phyloP scores from a whole-genome alignment of 306 rosid species.

The Cucumis hystrix region DNA sequence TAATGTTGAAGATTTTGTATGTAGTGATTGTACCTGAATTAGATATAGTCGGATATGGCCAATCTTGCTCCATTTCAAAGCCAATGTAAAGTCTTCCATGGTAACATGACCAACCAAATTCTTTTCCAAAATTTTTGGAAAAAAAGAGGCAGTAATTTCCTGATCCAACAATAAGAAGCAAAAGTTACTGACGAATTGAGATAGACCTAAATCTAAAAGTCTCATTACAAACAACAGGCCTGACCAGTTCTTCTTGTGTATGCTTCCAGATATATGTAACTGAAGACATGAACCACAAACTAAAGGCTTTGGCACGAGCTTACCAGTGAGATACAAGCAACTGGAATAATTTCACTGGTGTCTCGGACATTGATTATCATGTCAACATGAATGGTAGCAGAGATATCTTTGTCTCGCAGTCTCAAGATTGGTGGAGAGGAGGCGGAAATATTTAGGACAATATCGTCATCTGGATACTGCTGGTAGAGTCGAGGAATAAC shows the following conservation, averaged over 20 bases:
- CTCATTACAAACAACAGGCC: not conserved
- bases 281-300: not conserved
- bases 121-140: constrained; percentile 35
- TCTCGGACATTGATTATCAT: constrained; percentile 44
- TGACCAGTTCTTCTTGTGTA: not conserved
- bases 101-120: constrained; percentile 33
- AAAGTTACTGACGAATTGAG: not conserved
- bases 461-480: constrained; percentile 59
- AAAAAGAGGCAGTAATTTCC: constrained; percentile 52
- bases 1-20: not conserved
- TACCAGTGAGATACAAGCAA: constrained; percentile 74
- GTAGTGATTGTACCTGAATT: constrained; percentile 36
- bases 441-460: constrained; percentile 40
- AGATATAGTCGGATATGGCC: constrained; percentile 47
- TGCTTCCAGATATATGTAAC: not conserved
- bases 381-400: constrained; percentile 27
- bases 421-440: constrained; percentile 53
- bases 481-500: constrained; percentile 66
- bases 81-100: constrained; percentile 30
- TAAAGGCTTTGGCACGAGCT: constrained; percentile 7
- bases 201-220: not conserved
- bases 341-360: constrained; percentile 44
- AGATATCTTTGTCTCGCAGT: constrained; percentile 30
- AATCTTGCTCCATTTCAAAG: constrained; percentile 79
- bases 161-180: constrained; percentile 22